These are phyloP conservation scores for Brassica incana DNA, from an alignment of 345 rosid species.

Conservation along the genomic window DNA sequence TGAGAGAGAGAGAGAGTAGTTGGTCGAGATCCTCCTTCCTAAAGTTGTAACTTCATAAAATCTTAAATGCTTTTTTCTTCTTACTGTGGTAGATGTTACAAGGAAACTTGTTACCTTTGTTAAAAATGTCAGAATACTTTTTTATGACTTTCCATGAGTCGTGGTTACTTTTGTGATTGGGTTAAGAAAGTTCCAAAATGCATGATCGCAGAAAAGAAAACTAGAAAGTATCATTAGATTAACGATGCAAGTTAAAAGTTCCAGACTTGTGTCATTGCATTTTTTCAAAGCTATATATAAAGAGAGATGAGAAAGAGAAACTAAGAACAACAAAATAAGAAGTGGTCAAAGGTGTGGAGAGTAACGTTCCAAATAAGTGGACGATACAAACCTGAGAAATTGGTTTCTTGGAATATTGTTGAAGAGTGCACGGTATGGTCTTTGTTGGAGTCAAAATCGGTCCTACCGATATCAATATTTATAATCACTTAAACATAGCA, in stretches of 20 bases:
- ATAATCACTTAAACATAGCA: background rate
- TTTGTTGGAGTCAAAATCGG: background rate
- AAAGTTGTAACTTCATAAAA: slow-evolving; percentile 15
- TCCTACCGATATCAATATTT: too few species aligned
- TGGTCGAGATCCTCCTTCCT: slow-evolving; percentile 24
- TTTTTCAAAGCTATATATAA: background rate
- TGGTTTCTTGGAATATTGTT: background rate
- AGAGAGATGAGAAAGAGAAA: background rate
- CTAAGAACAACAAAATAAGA: background rate
- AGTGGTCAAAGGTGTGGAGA: background rate
- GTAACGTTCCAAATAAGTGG: background rate
- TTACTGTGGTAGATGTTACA: background rate
- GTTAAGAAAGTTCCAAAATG: background rate
- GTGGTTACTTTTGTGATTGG: background rate
- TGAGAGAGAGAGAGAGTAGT: background rate
- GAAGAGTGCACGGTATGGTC: background rate
- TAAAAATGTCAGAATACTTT: background rate
- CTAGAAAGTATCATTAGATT: background rate
- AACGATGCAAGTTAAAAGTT: background rate
- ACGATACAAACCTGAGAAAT: background rate
- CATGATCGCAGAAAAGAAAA: background rate
- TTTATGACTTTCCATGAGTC: background rate
- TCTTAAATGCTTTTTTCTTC: background rate
- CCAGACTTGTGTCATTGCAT: background rate
- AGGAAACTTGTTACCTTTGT: background rate